Conservation (phyloP, 306 rosid species). For the Boehmeria nivea region DNA sequence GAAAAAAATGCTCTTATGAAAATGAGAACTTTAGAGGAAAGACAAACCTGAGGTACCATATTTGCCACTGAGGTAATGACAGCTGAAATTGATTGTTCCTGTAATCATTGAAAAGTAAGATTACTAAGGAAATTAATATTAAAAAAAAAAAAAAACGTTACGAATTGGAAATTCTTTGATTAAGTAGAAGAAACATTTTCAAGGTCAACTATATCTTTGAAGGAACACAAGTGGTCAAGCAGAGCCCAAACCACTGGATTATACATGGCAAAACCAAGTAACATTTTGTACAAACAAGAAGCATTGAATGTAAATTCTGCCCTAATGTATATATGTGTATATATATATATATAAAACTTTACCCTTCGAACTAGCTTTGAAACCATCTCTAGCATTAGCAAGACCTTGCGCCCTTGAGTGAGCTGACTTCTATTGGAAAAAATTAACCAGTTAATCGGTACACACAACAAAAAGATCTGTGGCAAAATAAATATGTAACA, state of each 20-base stretch:
- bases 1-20: not conserved
- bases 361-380: constrained; percentile 77
- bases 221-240: not conserved
- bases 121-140: not conserved
- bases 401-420: constrained; percentile 78
- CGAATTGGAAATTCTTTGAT: too few species aligned
- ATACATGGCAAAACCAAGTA: too few species aligned
- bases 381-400: constrained; percentile 69
- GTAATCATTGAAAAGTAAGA: constrained; percentile 31
- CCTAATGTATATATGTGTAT: too few species aligned
- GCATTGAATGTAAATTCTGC: constrained; percentile 12
- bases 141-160: not conserved
- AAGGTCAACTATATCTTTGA: not conserved
- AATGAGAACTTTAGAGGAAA: not conserved
- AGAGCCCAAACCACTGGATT: too few species aligned
- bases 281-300: constrained; percentile 6
- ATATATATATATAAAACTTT: constrained; percentile 31
- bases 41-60: constrained; percentile 93
- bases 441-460: constrained; percentile 23
- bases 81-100: constrained; percentile 87
- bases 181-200: not conserved
- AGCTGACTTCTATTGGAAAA: constrained; percentile 67
- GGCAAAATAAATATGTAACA: too few species aligned
- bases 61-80: constrained; percentile 64
- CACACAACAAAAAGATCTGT: not conserved